Conservation (phyloP, 768 basidiomycete species). For the Lactarius tabidus region DNA sequence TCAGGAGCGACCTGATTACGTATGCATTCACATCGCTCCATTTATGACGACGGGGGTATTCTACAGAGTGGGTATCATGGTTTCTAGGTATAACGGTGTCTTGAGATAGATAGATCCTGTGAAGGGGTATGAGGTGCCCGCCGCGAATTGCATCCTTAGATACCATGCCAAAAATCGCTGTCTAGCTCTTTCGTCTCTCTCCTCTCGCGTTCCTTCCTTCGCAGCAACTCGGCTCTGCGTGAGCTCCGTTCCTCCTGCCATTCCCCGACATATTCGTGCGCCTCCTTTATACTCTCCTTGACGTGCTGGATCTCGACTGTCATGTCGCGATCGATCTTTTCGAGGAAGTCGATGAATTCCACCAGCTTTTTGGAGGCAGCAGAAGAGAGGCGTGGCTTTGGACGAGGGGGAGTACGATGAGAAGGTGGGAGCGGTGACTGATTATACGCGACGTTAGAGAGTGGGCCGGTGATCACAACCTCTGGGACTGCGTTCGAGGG, state of each 20-base stretch:
- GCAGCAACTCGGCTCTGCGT: constrained; percentile 7
- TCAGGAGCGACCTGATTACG: not conserved
- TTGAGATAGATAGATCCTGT: not conserved
- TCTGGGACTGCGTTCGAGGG: constrained; percentile 19
- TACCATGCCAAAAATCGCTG: constrained; percentile 16
- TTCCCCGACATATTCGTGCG: constrained; percentile 13
- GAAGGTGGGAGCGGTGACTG: not conserved
- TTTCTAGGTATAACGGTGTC: not conserved
- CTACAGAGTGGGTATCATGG: not conserved
- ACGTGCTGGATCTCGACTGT: constrained; percentile 22
- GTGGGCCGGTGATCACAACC: constrained; percentile 20
- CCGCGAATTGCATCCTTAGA: not conserved
- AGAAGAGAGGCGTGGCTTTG: constrained; percentile 3
- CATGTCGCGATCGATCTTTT: constrained; percentile 24
- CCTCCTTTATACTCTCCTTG: constrained; percentile 23
- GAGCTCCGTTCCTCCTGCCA: constrained; percentile 22
- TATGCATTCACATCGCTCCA: not conserved
- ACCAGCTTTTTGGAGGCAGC: constrained; percentile 18
- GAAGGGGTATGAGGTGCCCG: not conserved
- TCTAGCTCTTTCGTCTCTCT: constrained; percentile 12
- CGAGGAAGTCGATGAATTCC: constrained; percentile 22
- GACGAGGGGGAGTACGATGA: not conserved
- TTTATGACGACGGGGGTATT: not conserved
- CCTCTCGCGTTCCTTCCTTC: constrained; percentile 13
- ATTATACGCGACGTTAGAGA: constrained; percentile 6